Evolutionary conservation across 1,284 basidiomycete species (phyloP).

Genomic region (Rhodotorula sp.): DNA sequence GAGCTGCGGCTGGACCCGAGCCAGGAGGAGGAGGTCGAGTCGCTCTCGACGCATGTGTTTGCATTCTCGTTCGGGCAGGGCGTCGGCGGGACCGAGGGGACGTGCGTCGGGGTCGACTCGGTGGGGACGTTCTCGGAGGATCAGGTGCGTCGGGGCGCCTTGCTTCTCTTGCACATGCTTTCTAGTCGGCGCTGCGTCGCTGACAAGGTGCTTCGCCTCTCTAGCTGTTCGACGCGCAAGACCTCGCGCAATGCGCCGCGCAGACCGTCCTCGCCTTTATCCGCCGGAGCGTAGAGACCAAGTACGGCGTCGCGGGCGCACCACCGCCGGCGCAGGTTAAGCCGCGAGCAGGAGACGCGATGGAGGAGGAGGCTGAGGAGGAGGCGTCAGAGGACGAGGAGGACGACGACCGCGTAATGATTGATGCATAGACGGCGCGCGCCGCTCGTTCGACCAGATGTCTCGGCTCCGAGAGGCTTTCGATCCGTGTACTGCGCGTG

Average conservation of each 20-base stretch:
- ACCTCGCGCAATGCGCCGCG: constrained; percentile 32
- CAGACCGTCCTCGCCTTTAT: constrained; percentile 40
- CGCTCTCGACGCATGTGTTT: constrained; percentile 60
- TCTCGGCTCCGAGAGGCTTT: no score
- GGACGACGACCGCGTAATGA: constrained; percentile 16
- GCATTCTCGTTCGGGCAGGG: constrained; percentile 53
- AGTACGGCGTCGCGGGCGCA: constrained; percentile 19
- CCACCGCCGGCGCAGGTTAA: constrained; percentile 1
- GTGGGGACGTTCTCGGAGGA: constrained; percentile 50
- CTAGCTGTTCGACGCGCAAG: constrained; percentile 42
- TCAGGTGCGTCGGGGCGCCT: constrained; percentile 47
- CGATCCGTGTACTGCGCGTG: no score
- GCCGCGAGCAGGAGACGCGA: background rate
- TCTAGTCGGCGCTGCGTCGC: no score
- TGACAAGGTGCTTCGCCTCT: no score
- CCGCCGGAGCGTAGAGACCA: constrained; percentile 37
- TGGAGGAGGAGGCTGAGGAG: background rate
- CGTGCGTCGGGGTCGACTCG: constrained; percentile 53
- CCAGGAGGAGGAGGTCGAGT: constrained; percentile 63
- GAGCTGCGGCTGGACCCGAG: constrained; percentile 72
- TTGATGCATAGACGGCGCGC: constrained; percentile 7
- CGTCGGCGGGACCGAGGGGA: constrained; percentile 47
- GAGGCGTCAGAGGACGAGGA: background rate
- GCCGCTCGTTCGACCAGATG: no score
- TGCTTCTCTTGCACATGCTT: background rate